These are phyloP conservation scores for Dioscorea alata DNA, from an alignment of 106 monocot species.

Conservation along the genomic window DNA sequence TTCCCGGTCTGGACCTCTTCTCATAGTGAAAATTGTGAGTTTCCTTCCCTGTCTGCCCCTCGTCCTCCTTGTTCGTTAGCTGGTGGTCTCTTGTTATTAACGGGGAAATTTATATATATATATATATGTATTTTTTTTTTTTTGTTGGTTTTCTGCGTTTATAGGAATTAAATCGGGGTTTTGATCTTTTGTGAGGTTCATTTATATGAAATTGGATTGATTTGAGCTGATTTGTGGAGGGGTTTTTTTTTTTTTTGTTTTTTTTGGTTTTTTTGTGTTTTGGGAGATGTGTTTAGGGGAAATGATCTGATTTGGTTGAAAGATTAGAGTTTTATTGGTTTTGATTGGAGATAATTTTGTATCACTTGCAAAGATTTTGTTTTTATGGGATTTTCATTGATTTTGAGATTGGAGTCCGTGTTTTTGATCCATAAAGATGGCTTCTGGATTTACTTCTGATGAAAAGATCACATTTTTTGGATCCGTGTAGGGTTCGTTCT, in stretches of 20 bases:
- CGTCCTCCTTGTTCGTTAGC: not conserved
- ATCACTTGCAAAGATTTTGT: not conserved
- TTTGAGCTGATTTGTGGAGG: too few relatives aligned
- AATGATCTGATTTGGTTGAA: not conserved
- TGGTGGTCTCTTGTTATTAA: not conserved
- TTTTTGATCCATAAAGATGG: not conserved
- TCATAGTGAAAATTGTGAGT: not conserved
- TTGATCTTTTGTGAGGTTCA: too few relatives aligned
- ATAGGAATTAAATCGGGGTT: too few relatives aligned
- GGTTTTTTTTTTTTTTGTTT: too few relatives aligned
- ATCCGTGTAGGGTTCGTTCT: too few relatives aligned
- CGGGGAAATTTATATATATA: not conserved
- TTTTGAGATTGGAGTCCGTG: not conserved
- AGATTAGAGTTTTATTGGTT: too few relatives aligned
- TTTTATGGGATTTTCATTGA: constrained; percentile 1
- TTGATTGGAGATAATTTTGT: not conserved
- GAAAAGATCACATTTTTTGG: not conserved
- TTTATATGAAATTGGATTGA: not conserved
- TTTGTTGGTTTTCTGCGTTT: too few relatives aligned
- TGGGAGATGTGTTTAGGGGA: not conserved
- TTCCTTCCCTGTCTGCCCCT: not conserved
- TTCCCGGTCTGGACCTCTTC: too few relatives aligned
- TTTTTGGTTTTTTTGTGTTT: not conserved
- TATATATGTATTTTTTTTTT: too few relatives aligned
- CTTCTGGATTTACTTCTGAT: not conserved